phyloP scores from a whole-genome alignment of 805 yeast species.

The Zygoascus tannicola region DNA sequence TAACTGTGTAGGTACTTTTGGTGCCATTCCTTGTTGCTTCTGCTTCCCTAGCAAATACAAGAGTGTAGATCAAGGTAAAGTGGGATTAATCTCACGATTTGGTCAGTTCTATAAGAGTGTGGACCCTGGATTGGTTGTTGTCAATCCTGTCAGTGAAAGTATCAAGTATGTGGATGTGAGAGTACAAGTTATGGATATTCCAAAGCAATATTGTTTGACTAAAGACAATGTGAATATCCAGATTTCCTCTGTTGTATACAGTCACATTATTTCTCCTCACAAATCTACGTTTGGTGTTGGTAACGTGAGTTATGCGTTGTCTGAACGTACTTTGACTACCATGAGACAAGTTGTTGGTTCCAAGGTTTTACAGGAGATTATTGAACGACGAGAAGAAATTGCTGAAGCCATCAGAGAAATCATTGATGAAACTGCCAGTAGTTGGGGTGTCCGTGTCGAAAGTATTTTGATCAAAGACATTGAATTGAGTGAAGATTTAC shows the following conservation, averaged over 20 bases:
- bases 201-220: conserved; percentile 62
- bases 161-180: conserved; percentile 43
- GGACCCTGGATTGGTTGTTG: conserved; percentile 59
- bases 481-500: conserved; percentile 44
- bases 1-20: conserved; percentile 40
- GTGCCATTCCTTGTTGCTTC: conserved; percentile 45
- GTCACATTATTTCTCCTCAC: conserved; percentile 58
- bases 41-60: conserved; percentile 52
- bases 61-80: conserved; percentile 55
- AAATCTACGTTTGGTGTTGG: conserved; percentile 52
- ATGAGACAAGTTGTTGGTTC: conserved; percentile 64
- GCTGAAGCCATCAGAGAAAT: conserved; percentile 55
- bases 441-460: conserved; percentile 66
- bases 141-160: conserved; percentile 56
- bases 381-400: conserved; percentile 63
- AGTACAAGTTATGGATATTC: conserved; percentile 53
- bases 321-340: conserved; percentile 64
- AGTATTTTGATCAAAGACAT: conserved; percentile 61
- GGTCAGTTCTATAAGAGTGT: conserved; percentile 57
- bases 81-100: conserved; percentile 56
- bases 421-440: conserved; percentile 50
- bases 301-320: conserved; percentile 45
- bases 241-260: conserved; percentile 59
- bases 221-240: conserved; percentile 55
- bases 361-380: conserved; percentile 57